Percentiles rank a stretch among this genome's conserved stretches.
These are phyloP conservation scores for Hanseniaspora clermontiae DNA, from an alignment of 805 yeast genomes.

Conservation along the genomic window DNA sequence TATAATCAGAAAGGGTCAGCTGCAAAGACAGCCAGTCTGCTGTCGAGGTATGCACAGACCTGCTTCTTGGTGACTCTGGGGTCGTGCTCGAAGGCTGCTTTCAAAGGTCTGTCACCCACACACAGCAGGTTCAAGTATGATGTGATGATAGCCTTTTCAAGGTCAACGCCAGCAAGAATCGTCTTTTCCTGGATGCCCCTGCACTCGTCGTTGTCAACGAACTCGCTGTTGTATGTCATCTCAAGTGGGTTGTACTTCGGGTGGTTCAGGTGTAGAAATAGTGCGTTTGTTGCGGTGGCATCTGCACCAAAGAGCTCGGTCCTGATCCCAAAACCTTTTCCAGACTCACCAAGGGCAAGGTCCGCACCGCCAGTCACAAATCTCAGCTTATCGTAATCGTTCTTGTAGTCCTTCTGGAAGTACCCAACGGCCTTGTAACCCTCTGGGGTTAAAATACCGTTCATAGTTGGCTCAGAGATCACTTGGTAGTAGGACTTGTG, in stretches of 20 bases:
- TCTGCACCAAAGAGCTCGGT: slow-evolving; percentile 13
- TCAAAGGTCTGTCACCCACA: not conserved
- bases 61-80: not conserved
- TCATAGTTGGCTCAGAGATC: slow-evolving; percentile 26
- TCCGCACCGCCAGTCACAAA: not conserved
- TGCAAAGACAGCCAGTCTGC: not conserved
- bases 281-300: slow-evolving; percentile 16
- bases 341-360: not conserved
- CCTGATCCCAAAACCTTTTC: not conserved
- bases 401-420: slow-evolving; percentile 62
- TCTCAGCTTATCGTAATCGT: slow-evolving; percentile 15
- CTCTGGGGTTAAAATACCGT: slow-evolving; percentile 26
- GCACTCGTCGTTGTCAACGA: slow-evolving; percentile 14
- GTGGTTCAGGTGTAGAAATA: slow-evolving; percentile 31
- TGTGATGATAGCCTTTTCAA: slow-evolving; percentile 8
- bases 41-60: not conserved
- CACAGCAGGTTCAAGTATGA: not conserved
- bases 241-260: slow-evolving; percentile 31
- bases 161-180: not conserved
- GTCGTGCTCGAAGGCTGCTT: not conserved
- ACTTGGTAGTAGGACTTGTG: slow-evolving; percentile 39
- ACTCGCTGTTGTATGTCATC: slow-evolving; percentile 17
- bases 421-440: slow-evolving; percentile 56
- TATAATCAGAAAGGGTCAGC: too few species aligned
- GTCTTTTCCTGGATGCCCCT: not conserved